Conservation (phyloP, 2,329 filamentous ascomycete genomes). For the Thielaviopsis populi region DNA sequence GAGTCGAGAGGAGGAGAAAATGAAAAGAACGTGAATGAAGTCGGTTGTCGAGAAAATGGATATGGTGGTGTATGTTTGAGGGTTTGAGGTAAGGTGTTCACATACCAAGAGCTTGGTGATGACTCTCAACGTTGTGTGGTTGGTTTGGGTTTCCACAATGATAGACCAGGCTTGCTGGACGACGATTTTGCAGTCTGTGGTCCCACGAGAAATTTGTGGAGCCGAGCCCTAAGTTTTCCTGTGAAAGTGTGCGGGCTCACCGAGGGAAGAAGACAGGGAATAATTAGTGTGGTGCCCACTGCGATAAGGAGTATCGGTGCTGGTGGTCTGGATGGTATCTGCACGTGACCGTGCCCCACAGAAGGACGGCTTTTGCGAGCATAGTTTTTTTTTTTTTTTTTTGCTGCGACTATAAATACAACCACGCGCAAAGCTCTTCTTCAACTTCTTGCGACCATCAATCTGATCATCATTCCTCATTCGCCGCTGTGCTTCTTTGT, state of each 20-base stretch:
- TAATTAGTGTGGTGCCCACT: background rate
- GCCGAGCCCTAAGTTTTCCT: conserved; percentile 16
- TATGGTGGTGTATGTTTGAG: conserved; percentile 7
- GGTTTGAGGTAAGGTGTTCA: conserved; percentile 15
- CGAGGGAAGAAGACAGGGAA: background rate
- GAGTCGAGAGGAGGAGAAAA: conserved; percentile 8
- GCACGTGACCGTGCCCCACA: background rate
- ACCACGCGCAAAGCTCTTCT: background rate
- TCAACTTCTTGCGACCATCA: background rate
- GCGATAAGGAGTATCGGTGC: background rate
- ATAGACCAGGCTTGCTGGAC: conserved; percentile 16
- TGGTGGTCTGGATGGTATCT: background rate
- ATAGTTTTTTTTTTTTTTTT: conserved; percentile 22
- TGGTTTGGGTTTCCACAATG: conserved; percentile 18
- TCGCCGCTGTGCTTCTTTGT: background rate
- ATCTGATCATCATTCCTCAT: background rate
- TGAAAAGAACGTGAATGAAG: conserved; percentile 17
- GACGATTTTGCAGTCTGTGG: conserved; percentile 17
- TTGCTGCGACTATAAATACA: conserved; percentile 4
- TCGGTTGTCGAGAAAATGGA: conserved; percentile 10
- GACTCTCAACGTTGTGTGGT: conserved; percentile 18
- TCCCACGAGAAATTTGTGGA: conserved; percentile 14
- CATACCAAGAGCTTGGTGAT: conserved; percentile 18
- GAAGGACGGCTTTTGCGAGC: conserved; percentile 21
- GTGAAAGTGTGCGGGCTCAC: conserved; percentile 15